phyloP scores from a whole-genome alignment of 441 rosid genomes.

The Gossypium schwendimanii region DNA sequence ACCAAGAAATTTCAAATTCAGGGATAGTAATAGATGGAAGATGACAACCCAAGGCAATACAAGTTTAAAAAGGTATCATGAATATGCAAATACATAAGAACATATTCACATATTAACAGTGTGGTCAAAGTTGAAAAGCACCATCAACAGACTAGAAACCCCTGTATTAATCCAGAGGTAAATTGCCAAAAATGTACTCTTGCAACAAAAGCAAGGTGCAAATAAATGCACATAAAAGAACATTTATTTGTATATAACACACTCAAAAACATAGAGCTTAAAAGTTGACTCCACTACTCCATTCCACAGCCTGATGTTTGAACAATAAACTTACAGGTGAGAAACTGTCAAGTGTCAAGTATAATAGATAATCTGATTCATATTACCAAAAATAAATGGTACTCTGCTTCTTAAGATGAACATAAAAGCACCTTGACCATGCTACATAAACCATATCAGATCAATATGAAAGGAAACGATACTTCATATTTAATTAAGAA shows the following conservation, averaged over 20 bases:
- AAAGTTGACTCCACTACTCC: neutral
- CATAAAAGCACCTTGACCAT: neutral
- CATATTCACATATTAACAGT: neutral
- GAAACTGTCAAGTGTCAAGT: neutral
- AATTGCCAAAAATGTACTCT: neutral
- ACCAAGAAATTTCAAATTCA: neutral
- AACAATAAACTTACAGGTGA: neutral
- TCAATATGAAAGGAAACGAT: neutral
- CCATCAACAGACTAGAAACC: neutral
- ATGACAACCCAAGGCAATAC: neutral
- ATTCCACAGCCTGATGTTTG: neutral
- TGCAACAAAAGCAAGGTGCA: constrained; percentile 3
- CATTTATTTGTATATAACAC: neutral
- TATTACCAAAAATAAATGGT: neutral
- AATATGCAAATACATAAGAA: neutral
- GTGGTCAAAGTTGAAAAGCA: neutral
- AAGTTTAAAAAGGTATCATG: neutral
- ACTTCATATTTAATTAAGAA: neutral
- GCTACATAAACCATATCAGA: neutral
- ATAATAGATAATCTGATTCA: neutral
- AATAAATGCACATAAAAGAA: neutral
- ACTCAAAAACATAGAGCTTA: neutral
- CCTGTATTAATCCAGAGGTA: neutral
- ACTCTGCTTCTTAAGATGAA: neutral
- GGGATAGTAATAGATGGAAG: neutral